Percentiles rank a stretch among this genome's conserved stretches.
These are phyloP conservation scores for Petunia hybrid DNA, from an alignment of 305 asterid species.

Conservation along the genomic window DNA sequence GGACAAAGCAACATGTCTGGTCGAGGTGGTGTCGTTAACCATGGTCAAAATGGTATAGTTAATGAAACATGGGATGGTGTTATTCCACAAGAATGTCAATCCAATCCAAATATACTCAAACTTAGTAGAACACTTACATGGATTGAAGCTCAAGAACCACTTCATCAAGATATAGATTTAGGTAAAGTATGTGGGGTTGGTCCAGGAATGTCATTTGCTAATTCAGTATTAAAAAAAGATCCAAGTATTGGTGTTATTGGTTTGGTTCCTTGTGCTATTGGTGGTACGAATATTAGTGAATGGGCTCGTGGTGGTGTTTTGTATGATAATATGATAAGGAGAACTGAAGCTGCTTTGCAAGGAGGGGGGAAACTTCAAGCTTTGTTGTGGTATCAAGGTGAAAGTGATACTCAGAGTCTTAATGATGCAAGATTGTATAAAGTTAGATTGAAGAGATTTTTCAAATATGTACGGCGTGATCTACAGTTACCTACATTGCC, in stretches of 20 bases:
- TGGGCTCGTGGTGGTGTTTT: constrained; percentile 44
- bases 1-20: constrained; percentile 65
- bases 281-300: constrained; percentile 46
- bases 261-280: constrained; percentile 57
- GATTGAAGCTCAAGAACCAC: constrained; percentile 51
- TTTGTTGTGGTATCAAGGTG: constrained; percentile 61
- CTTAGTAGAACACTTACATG: constrained; percentile 26
- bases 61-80: constrained; percentile 42
- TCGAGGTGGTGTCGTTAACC: constrained; percentile 47
- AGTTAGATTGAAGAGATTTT: constrained; percentile 28
- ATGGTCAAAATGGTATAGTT: constrained; percentile 16
- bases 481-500: constrained; percentile 32
- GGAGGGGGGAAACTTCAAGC: constrained; percentile 46
- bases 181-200: constrained; percentile 52
- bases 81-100: constrained; percentile 40
- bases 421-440: constrained; percentile 31
- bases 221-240: constrained; percentile 31
- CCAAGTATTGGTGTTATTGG: constrained; percentile 40
- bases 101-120: constrained; percentile 37
- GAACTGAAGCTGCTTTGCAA: constrained; percentile 39
- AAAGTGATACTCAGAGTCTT: constrained; percentile 43
- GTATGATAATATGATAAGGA: constrained; percentile 39
- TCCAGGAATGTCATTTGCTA: constrained; percentile 59
- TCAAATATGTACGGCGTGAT: constrained; percentile 29
- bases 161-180: constrained; percentile 53